phyloP scores from a whole-genome alignment of 2,329 filamentous ascomycete genomes.

The Sphaerostilbella broomeana region DNA sequence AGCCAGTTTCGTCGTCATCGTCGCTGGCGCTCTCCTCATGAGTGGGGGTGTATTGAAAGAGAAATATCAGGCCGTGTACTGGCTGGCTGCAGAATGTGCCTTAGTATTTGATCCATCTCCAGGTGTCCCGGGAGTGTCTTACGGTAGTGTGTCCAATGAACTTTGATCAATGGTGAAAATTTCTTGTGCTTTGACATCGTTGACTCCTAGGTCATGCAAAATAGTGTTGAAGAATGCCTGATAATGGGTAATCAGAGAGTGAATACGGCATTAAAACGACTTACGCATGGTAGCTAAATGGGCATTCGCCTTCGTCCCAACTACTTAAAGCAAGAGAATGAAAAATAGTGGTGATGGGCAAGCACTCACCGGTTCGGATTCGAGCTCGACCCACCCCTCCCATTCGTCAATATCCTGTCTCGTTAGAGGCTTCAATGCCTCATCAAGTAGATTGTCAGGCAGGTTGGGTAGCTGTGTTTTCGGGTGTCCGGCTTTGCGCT shows the following conservation, averaged over 20 bases:
- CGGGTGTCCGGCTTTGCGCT: slow-evolving; percentile 37
- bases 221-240: slow-evolving; percentile 83
- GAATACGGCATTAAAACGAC: neutral
- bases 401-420: slow-evolving; percentile 52
- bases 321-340: neutral
- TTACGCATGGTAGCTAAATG: too few species aligned
- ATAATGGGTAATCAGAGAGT: neutral
- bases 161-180: slow-evolving; percentile 66
- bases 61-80: slow-evolving; percentile 80
- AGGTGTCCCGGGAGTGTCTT: too few species aligned
- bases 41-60: slow-evolving; percentile 64
- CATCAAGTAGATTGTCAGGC: slow-evolving; percentile 37
- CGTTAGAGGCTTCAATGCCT: slow-evolving; percentile 41
- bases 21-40: slow-evolving; percentile 50
- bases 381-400: slow-evolving; percentile 75
- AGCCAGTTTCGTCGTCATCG: slow-evolving; percentile 38
- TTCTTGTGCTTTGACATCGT: slow-evolving; percentile 67
- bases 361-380: slow-evolving; percentile 77
- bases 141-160: slow-evolving; percentile 58
- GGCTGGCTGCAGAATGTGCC: slow-evolving; percentile 52
- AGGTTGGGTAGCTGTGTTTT: slow-evolving; percentile 24
- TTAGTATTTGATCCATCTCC: too few species aligned
- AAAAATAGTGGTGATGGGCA: neutral
- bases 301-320: too few species aligned
- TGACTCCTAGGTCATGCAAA: slow-evolving; percentile 69